A percentile compares a stretch with the other conserved stretches of the same genome.
phyloP scores from a whole-genome alignment of 768 basidiomycete species.

The Xanthoconium purpureum region DNA sequence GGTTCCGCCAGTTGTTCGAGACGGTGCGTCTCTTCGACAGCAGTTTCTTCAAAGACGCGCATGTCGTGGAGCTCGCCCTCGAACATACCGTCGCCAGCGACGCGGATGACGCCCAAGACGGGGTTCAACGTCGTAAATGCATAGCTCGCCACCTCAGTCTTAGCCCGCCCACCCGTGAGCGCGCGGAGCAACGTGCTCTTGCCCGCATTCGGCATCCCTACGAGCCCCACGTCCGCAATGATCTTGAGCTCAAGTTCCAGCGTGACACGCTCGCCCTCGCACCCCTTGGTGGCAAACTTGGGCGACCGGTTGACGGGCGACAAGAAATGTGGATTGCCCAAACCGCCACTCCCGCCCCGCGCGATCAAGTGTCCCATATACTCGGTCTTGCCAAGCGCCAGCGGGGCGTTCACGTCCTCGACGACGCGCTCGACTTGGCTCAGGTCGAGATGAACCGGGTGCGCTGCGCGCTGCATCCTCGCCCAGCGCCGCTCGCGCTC shows the following conservation, averaged over 20 bases:
- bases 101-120: conserved; percentile 84
- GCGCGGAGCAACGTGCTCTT: conserved; percentile 91
- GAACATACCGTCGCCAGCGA: conserved; percentile 74
- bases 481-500: conserved; percentile 58
- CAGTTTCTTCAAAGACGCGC: conserved; percentile 64
- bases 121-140: conserved; percentile 97
- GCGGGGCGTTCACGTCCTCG: conserved; percentile 45
- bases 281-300: conserved; percentile 80
- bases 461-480: conserved; percentile 39
- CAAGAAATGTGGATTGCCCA: conserved; percentile 87
- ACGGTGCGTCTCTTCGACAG: conserved; percentile 45
- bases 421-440: conserved; percentile 45
- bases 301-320: conserved; percentile 70
- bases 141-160: conserved; percentile 83
- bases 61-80: conserved; percentile 54
- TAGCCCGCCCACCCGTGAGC: conserved; percentile 80
- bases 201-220: conserved; percentile 94
- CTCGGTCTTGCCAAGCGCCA: conserved; percentile 54
- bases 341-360: conserved; percentile 73
- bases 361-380: conserved; percentile 65
- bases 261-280: conserved; percentile 67
- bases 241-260: conserved; percentile 92
- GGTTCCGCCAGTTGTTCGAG: conserved; percentile 33
- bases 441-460: conserved; percentile 60
- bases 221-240: conserved; percentile 90